Base-by-base conservation (phyloP, 2,329 filamentous ascomycete genomes). In the Rachicladosporium sp. region DNA sequence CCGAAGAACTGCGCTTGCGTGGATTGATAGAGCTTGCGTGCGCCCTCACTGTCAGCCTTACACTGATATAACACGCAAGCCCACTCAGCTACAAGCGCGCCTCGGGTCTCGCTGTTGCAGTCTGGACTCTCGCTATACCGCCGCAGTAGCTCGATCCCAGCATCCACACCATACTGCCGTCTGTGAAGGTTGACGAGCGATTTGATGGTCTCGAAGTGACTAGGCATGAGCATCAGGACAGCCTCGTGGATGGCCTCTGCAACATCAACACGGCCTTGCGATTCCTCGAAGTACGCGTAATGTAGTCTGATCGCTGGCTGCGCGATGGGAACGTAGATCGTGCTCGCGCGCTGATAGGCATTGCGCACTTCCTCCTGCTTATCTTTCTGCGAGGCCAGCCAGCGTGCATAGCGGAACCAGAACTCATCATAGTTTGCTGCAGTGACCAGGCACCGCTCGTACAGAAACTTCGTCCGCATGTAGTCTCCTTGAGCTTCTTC, bases 371-470 rank as follows among this genome's bases (percentile, higher is more conserved):
- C 88, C 57, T 95, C 85, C 34, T 87, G 78, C 59, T 93, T 94
- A 50, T 71, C 78, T 2, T 76, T 65, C 56, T 93, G 84, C 0
- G 77, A 77, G 43, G 74, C 71, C 83, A 95, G 93, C 91, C 91
- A 98, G 31, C 89, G 73, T n/a, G 82, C 85, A 61, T 94, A 98
- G n/a, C 91, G 82, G 54, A 93, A 78, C 91, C 91, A 98, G 61
- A 96, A 93, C 57, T 96, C 89, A 36, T 96, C 89, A 57, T 98
- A 95, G 50, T 93, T 82, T 10, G 91, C 89, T 54, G 85, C 93
- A 0, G 86, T 89, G 29, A 94, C 85, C 38, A 98, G 64, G 53
- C 88, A 96, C 37, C 91, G 80, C 66, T 98, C 91, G 58, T 98
- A 96, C 27, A 98, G 66, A 55, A 91, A 91, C 5, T 82, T 74